Percentiles rank a stretch among this genome's conserved stretches.
These are phyloP conservation scores for Breviolum minutum DNA, from an alignment of 73 alveolate genomes.

Conservation along the genomic window DNA sequence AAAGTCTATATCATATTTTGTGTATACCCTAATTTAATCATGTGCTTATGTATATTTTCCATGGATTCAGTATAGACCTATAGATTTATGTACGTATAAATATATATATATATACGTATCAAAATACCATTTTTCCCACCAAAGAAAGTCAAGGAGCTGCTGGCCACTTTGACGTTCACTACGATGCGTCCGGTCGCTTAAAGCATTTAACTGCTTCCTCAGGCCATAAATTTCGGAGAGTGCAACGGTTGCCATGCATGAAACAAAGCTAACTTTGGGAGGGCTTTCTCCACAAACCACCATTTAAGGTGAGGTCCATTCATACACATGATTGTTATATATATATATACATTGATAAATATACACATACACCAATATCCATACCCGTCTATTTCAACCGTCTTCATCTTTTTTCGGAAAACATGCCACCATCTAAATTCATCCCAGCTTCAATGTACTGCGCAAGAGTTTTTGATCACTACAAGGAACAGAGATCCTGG, in stretches of 20 bases:
- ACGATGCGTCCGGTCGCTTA: background rate
- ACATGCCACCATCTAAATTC: background rate
- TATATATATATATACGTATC: background rate
- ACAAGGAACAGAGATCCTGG: conserved; percentile 60
- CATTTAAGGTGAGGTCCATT: too few species aligned
- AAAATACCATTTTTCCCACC: background rate
- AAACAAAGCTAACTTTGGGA: too few species aligned
- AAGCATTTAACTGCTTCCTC: conserved; percentile 22
- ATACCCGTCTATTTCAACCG: background rate
- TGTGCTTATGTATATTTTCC: background rate
- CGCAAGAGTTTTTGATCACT: conserved; percentile 54
- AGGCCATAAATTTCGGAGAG: background rate
- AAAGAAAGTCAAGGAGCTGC: background rate
- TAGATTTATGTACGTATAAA: background rate
- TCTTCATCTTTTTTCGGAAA: background rate
- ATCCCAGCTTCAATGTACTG: background rate
- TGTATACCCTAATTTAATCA: background rate
- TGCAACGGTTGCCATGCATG: too few species aligned
- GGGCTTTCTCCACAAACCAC: too few species aligned
- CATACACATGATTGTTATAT: too few species aligned
- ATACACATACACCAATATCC: too few species aligned
- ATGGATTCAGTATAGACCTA: background rate
- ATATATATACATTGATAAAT: too few species aligned
- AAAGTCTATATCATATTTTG: background rate
- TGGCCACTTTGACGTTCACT: background rate